Conservation (phyloP, 1,139 yeast species). For the Debaryomyces subglobosus region DNA sequence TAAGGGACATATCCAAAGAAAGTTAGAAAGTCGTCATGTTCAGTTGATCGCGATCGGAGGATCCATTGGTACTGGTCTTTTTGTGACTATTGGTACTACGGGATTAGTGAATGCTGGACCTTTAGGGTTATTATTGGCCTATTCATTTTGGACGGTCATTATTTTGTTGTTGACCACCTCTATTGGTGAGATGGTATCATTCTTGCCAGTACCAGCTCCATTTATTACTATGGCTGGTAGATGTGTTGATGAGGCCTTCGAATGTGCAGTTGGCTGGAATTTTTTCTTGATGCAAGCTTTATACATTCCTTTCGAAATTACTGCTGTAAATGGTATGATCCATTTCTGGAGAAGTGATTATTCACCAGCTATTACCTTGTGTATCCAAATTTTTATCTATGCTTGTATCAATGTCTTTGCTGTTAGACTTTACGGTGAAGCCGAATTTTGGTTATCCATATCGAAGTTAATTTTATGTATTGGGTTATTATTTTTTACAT, state of each 20-base stretch:
- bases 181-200: slow-evolving; percentile 84
- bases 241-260: slow-evolving; percentile 67
- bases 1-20: slow-evolving; percentile 10
- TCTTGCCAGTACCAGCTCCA: slow-evolving; percentile 71
- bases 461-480: slow-evolving; percentile 72
- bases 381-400: slow-evolving; percentile 64
- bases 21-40: slow-evolving; percentile 27
- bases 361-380: slow-evolving; percentile 65
- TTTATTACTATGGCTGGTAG: slow-evolving; percentile 58
- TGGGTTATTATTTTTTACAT: slow-evolving; percentile 73
- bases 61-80: slow-evolving; percentile 39
- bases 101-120: slow-evolving; percentile 49
- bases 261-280: slow-evolving; percentile 79
- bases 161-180: slow-evolving; percentile 66
- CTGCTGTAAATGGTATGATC: slow-evolving; percentile 75
- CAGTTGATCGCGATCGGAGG: slow-evolving; percentile 39
- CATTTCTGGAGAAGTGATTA: slow-evolving; percentile 82
- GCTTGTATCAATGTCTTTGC: slow-evolving; percentile 69
- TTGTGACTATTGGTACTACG: slow-evolving; percentile 51
- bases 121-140: slow-evolving; percentile 43
- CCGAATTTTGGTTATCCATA: slow-evolving; percentile 79
- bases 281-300: slow-evolving; percentile 78
- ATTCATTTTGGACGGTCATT: slow-evolving; percentile 50
- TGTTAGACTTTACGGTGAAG: slow-evolving; percentile 74
- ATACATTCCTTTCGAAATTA: slow-evolving; percentile 79